These are phyloP conservation scores for Lumnitzera racemosa DNA, from an alignment of 345 rosid species.

Conservation along the genomic window DNA sequence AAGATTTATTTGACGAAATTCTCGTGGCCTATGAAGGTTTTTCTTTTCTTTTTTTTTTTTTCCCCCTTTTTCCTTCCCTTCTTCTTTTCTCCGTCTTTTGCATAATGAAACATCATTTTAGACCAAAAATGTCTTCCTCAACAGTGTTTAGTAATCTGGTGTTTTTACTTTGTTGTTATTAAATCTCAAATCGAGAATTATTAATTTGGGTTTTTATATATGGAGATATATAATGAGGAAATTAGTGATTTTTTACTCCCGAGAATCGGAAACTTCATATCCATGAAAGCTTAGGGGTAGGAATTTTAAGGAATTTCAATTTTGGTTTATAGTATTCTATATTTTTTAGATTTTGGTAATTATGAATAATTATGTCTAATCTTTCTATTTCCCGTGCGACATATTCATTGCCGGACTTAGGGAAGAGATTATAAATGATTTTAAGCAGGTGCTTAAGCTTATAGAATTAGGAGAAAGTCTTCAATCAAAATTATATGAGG, in stretches of 20 bases:
- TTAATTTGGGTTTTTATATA: constrained; percentile 84
- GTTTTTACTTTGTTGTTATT: constrained; percentile 10
- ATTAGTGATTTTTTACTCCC: constrained; percentile 73
- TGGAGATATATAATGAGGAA: constrained; percentile 95
- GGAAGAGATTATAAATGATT: constrained; percentile 75
- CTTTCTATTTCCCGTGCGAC: constrained; percentile 51
- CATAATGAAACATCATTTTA: too few relatives aligned
- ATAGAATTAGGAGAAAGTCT: constrained; percentile 87
- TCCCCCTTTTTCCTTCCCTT: too few relatives aligned
- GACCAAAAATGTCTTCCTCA: not conserved
- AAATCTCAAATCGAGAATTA: constrained; percentile 83
- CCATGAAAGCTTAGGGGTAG: constrained; percentile 91
- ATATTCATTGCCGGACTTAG: constrained; percentile 80
- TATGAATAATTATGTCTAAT: not conserved
- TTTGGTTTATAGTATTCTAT: too few relatives aligned
- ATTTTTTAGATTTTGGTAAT: not conserved
- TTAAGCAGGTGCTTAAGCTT: constrained; percentile 80
- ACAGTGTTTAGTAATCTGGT: constrained; percentile 7
- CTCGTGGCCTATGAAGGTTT: constrained; percentile 24
- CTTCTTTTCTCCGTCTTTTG: not conserved
- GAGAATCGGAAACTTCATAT: constrained; percentile 81
- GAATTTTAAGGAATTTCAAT: too few relatives aligned
- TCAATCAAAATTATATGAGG: constrained; percentile 8
- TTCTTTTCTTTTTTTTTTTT: not conserved
- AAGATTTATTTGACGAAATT: constrained; percentile 57